Percentiles rank a stretch among this genome's conserved stretches.
phyloP scores from a whole-genome alignment of 2,329 filamentous ascomycete genomes.

The Colletotrichum camelliae region DNA sequence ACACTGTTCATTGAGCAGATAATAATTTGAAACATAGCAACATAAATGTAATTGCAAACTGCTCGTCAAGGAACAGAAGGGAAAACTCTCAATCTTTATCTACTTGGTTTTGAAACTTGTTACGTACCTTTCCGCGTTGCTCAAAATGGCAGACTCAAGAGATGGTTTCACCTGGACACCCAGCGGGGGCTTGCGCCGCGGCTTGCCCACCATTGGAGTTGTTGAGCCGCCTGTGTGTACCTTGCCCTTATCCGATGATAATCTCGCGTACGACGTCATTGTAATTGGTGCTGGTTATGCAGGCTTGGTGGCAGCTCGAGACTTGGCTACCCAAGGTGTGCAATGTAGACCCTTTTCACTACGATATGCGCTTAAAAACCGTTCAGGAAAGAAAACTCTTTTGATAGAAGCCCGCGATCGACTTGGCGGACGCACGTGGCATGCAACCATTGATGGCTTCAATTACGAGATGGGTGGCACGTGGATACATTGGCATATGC shows the following conservation, averaged over 20 bases:
- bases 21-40: background rate
- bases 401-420: slow-evolving; percentile 46
- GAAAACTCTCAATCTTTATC: background rate
- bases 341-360: background rate
- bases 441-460: slow-evolving; percentile 36
- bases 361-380: background rate
- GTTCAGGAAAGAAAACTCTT: slow-evolving; percentile 30
- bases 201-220: background rate
- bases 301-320: slow-evolving; percentile 34
- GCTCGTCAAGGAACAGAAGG: background rate
- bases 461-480: slow-evolving; percentile 48
- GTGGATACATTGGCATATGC: slow-evolving; percentile 39
- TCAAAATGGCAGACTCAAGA: background rate
- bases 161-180: background rate
- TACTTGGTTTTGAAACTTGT: background rate
- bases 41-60: background rate
- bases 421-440: slow-evolving; percentile 46
- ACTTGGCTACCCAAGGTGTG: slow-evolving; percentile 28
- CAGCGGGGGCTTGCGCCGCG: background rate
- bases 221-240: background rate
- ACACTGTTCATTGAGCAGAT: background rate
- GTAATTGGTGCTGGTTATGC: slow-evolving; percentile 29
- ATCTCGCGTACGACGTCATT: background rate
- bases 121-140: background rate
- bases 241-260: background rate